Conservation (phyloP, 108 stramenopile genomes). For the Nannochloropsis gaditana region DNA sequence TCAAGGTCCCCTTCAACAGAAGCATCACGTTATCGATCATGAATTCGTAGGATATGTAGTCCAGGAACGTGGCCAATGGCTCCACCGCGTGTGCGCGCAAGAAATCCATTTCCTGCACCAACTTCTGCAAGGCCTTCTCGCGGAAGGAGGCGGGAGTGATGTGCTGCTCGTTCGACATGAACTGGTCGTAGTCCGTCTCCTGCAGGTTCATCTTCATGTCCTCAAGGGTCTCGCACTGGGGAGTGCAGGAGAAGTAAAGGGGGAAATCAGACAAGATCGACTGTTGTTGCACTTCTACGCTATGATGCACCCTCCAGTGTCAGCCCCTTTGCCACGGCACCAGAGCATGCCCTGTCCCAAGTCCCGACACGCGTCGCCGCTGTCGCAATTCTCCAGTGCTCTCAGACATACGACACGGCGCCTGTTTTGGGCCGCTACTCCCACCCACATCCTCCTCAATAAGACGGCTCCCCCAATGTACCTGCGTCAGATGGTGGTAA, state of each 20-base stretch:
- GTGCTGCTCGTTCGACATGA: constrained; percentile 66
- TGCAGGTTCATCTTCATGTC: constrained; percentile 94
- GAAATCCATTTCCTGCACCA: constrained; percentile 90
- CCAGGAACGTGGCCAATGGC: constrained; percentile 90
- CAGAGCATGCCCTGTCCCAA: no score
- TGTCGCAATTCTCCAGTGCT: no score
- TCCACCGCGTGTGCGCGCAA: constrained; percentile 90
- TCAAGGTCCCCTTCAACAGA: constrained; percentile 88
- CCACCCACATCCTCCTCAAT: neutral
- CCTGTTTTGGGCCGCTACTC: no score
- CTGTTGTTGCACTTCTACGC: neutral
- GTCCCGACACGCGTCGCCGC: no score
- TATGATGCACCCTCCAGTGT: no score
- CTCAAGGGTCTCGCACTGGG: constrained; percentile 90
- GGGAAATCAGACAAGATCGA: neutral
- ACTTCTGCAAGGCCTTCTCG: constrained; percentile 58
- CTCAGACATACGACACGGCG: no score
- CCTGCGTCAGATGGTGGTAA: constrained; percentile 61
- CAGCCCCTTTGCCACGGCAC: no score
- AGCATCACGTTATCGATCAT: constrained; percentile 99
- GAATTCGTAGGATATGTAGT: constrained; percentile 99
- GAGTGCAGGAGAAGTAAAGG: constrained; percentile 25
- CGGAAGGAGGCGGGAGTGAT: constrained; percentile 38
- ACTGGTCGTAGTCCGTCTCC: constrained; percentile 90
- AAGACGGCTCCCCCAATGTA: neutral